Evolutionary conservation across 2,329 filamentous ascomycete genomes (phyloP).

Genomic region (Botryotinia convoluta): DNA sequence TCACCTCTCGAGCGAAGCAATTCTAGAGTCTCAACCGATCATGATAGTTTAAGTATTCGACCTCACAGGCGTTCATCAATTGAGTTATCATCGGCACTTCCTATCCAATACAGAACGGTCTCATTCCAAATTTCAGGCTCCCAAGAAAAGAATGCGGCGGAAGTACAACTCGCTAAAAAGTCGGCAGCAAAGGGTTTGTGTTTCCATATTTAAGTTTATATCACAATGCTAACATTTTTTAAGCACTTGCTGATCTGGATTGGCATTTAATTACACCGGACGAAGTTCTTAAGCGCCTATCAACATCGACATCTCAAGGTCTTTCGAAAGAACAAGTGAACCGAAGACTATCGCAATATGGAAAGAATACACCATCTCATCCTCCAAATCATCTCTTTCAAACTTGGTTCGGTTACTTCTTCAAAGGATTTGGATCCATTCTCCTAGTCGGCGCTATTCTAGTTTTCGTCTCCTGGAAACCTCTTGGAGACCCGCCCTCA

Average conservation of each 20-base stretch:
- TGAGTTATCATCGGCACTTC: conserved; percentile 43
- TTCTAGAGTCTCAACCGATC: background rate
- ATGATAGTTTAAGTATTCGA: background rate
- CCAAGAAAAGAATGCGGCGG: conserved; percentile 45
- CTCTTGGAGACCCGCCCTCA: conserved; percentile 66
- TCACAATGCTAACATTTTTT: background rate
- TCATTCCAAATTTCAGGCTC: conserved; percentile 56
- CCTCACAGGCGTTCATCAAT: conserved; percentile 28
- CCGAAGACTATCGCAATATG: conserved; percentile 56
- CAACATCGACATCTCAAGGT: conserved; percentile 53
- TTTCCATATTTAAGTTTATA: background rate
- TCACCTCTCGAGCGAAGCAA: background rate
- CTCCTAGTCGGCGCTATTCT: conserved; percentile 65
- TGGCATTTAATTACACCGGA: conserved; percentile 61
- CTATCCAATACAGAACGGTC: conserved; percentile 53
- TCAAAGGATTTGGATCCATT: conserved; percentile 71
- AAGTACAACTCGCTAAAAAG: conserved; percentile 43
- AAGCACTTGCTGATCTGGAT: conserved; percentile 54
- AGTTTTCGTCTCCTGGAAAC: conserved; percentile 73
- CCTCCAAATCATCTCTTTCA: conserved; percentile 44
- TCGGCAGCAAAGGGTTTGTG: conserved; percentile 45
- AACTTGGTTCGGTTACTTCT: conserved; percentile 59
- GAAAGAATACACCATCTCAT: conserved; percentile 62
- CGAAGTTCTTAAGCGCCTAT: conserved; percentile 56
- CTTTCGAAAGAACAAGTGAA: conserved; percentile 56